These are phyloP conservation scores for Lipomyces orientalis DNA, from an alignment of 805 yeast species.

Conservation along the genomic window DNA sequence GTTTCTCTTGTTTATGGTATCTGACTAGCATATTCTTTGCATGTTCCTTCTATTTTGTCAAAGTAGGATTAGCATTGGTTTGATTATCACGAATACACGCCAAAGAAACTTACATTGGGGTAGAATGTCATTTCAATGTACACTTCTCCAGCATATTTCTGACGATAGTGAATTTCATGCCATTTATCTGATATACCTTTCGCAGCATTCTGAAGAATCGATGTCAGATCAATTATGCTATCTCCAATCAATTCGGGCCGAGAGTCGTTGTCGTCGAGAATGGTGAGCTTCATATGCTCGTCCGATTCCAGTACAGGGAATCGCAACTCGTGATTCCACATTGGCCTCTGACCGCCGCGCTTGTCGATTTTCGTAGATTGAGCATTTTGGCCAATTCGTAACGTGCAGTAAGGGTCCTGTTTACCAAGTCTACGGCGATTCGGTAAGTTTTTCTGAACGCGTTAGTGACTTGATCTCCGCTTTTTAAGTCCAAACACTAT, in stretches of 20 bases:
- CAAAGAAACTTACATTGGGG: slow-evolving; percentile 43
- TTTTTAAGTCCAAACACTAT: background rate
- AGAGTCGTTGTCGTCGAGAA: slow-evolving; percentile 81
- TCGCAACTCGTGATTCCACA: slow-evolving; percentile 78
- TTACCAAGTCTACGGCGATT: slow-evolving; percentile 86
- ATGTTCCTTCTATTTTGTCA: background rate
- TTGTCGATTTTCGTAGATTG: slow-evolving; percentile 76
- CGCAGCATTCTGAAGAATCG: slow-evolving; percentile 68
- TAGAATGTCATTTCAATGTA: slow-evolving; percentile 92
- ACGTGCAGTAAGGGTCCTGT: slow-evolving; percentile 88
- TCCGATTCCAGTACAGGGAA: slow-evolving; percentile 68
- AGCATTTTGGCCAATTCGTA: slow-evolving; percentile 80
- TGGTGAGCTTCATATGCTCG: slow-evolving; percentile 67
- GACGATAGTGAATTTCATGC: slow-evolving; percentile 72
- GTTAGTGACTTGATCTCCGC: background rate
- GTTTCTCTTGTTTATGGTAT: background rate
- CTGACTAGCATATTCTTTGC: background rate
- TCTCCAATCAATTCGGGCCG: slow-evolving; percentile 83
- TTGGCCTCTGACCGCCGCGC: slow-evolving; percentile 94
- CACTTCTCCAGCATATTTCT: slow-evolving; percentile 83
- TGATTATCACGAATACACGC: background rate
- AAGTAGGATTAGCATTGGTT: background rate
- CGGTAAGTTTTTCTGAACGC: slow-evolving; percentile 69
- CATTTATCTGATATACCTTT: slow-evolving; percentile 84
- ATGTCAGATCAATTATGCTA: slow-evolving; percentile 74